Conservation (phyloP, 2,329 filamentous ascomycete genomes). For the Dothideomycetes sp. region DNA sequence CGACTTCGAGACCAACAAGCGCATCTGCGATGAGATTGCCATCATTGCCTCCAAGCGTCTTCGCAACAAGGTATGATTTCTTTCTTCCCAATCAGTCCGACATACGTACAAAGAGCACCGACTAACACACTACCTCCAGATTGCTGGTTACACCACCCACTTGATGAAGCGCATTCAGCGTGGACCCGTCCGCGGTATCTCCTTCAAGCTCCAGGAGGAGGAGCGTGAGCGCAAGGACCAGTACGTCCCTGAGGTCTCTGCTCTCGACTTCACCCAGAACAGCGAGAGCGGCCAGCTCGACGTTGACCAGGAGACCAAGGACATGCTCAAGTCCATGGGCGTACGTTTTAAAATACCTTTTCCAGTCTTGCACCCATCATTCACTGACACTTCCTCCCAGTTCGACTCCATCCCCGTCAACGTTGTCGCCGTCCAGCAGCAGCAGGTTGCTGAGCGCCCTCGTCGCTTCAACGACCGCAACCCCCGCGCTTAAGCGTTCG, state of each 20-base stretch:
- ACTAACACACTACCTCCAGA: constrained; percentile 37
- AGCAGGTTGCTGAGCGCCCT: constrained; percentile 72
- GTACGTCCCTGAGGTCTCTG: constrained; percentile 98
- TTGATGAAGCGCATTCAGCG: constrained; percentile 99
- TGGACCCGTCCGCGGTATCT: constrained; percentile 98
- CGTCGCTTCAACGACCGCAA: constrained; percentile 64
- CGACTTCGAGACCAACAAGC: constrained; percentile 99
- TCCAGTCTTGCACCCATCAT: constrained; percentile 5
- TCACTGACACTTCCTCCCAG: constrained; percentile 35
- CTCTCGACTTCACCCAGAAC: constrained; percentile 95
- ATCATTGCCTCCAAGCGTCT: constrained; percentile 99
- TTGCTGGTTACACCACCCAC: constrained; percentile 96
- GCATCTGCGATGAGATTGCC: constrained; percentile 99
- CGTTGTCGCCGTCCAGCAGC: constrained; percentile 80
- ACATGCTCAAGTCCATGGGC: constrained; percentile 95
- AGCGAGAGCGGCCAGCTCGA: constrained; percentile 88
- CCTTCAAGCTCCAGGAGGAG: constrained; percentile 99
- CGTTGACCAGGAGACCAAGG: constrained; percentile 96
- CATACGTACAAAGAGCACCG: no score
- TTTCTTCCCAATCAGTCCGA: neutral
- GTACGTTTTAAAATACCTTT: constrained; percentile 49
- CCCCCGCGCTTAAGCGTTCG: constrained; percentile 16
- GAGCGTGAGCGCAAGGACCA: constrained; percentile 99
- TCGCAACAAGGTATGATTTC: constrained; percentile 76
- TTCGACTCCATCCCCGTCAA: constrained; percentile 98